These are phyloP conservation scores for Monilinia fructicola DNA, from an alignment of 2,329 filamentous ascomycete genomes.

Conservation along the genomic window DNA sequence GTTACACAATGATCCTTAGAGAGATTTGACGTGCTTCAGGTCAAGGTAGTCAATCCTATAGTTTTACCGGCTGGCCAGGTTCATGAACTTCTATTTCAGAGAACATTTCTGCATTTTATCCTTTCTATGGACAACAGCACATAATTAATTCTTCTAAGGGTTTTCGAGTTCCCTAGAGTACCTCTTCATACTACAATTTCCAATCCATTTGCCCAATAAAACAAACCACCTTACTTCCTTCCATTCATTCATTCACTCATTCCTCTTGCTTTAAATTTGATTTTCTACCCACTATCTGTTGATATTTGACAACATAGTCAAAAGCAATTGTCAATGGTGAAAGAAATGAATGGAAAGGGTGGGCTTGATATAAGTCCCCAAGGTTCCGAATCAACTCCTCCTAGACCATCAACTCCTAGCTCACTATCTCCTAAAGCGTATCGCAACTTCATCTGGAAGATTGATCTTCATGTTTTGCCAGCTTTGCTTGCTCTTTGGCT, in stretches of 20 bases:
- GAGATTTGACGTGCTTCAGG: neutral
- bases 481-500: neutral
- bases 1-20: neutral
- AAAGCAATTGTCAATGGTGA: neutral
- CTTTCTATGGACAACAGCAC: neutral
- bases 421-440: neutral
- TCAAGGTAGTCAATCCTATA: neutral
- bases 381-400: neutral
- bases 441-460: slow-evolving; percentile 1
- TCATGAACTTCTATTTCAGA: neutral
- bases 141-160: neutral
- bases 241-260: neutral
- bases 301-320: neutral
- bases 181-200: neutral
- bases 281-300: too few relatives aligned
- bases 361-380: neutral
- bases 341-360: neutral
- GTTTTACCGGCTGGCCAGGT: neutral
- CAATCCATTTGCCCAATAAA: too few relatives aligned
- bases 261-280: neutral
- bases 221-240: neutral
- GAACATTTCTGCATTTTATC: too few relatives aligned
- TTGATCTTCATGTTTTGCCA: too few relatives aligned
- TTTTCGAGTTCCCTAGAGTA: neutral
- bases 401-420: neutral